Percentiles rank a stretch among this genome's conserved stretches.
These are phyloP conservation scores for Lachancea kluyveri DNA, from an alignment of 805 yeast genomes.

Conservation along the genomic window DNA sequence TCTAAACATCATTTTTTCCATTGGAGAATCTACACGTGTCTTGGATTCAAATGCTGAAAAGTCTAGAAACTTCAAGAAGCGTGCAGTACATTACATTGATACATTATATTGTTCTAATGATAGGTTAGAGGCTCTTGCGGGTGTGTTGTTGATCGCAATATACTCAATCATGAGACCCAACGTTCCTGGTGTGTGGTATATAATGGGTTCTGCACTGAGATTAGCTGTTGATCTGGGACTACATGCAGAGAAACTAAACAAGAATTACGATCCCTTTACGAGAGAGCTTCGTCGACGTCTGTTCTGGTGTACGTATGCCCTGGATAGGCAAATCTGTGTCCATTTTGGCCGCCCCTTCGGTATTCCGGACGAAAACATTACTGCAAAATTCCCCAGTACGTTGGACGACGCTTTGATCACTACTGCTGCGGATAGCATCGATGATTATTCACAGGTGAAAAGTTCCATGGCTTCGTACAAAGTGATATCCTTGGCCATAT, in stretches of 20 bases:
- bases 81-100: slow-evolving; percentile 57
- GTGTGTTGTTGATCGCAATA: slow-evolving; percentile 57
- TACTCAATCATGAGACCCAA: slow-evolving; percentile 87
- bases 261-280: slow-evolving; percentile 44
- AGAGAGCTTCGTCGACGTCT: slow-evolving; percentile 67
- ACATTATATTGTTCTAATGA: slow-evolving; percentile 52
- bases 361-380: slow-evolving; percentile 73
- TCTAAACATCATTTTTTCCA: slow-evolving; percentile 70
- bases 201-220: slow-evolving; percentile 73
- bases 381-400: slow-evolving; percentile 64
- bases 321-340: slow-evolving; percentile 82
- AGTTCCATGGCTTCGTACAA: slow-evolving; percentile 56
- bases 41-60: slow-evolving; percentile 58
- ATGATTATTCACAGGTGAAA: slow-evolving; percentile 36
- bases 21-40: slow-evolving; percentile 70
- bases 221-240: slow-evolving; percentile 79
- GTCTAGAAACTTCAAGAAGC: slow-evolving; percentile 62
- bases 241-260: slow-evolving; percentile 54
- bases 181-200: slow-evolving; percentile 89
- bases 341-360: slow-evolving; percentile 86
- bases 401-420: slow-evolving; percentile 66
- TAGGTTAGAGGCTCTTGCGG: slow-evolving; percentile 66
- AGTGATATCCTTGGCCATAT: slow-evolving; percentile 57
- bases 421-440: slow-evolving; percentile 27
- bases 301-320: slow-evolving; percentile 85